Percentiles rank a stretch among this genome's conserved stretches.
Evolutionary conservation across 805 yeast species (phyloP).

Genomic region (Wickerhamia fluorescens): DNA sequence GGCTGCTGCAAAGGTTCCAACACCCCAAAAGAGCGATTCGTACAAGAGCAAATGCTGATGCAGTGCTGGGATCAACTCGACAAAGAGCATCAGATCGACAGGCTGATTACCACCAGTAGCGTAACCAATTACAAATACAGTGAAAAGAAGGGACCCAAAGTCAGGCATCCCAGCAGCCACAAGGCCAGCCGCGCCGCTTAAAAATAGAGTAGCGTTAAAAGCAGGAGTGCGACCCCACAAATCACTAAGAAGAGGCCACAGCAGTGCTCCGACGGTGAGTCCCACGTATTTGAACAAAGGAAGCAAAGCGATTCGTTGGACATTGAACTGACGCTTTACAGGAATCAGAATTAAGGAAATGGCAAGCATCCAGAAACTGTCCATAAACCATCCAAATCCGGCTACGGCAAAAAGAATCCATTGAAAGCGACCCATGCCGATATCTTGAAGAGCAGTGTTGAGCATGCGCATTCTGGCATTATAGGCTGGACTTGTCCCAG

Average conservation of each 20-base stretch:
- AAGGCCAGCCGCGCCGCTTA: slow-evolving; percentile 3
- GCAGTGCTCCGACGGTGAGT: slow-evolving; percentile 1
- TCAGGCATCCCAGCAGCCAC: slow-evolving; percentile 3
- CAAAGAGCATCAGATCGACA: slow-evolving; percentile 2
- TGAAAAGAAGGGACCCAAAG: slow-evolving; percentile 1
- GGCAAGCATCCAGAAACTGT: slow-evolving; percentile 8
- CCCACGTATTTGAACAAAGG: slow-evolving; percentile 2
- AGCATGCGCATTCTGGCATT: slow-evolving; percentile 5
- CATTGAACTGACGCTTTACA: slow-evolving; percentile 5
- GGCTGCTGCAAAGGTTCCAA: slow-evolving; percentile 2
- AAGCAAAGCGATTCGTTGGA: slow-evolving; percentile 7
- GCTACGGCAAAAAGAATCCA: slow-evolving; percentile 3
- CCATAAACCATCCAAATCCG: slow-evolving; percentile 3
- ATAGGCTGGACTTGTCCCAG: slow-evolving; percentile 5
- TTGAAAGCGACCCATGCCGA: slow-evolving; percentile 7
- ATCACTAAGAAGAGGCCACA: slow-evolving; percentile 1
- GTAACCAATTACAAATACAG: slow-evolving; percentile 1
- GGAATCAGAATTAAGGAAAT: slow-evolving; percentile 7
- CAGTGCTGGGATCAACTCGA: slow-evolving; percentile 2
- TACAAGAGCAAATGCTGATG: slow-evolving; percentile 2
- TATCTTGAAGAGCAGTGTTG: slow-evolving; percentile 7
- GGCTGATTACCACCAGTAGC: slow-evolving; percentile 3
- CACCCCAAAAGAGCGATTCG: slow-evolving; percentile 3
- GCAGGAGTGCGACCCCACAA: slow-evolving; percentile 3
- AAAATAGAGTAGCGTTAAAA: slow-evolving; percentile 2